phyloP scores from a whole-genome alignment of 1,284 basidiomycete genomes.

The Blastosporella zonata region DNA sequence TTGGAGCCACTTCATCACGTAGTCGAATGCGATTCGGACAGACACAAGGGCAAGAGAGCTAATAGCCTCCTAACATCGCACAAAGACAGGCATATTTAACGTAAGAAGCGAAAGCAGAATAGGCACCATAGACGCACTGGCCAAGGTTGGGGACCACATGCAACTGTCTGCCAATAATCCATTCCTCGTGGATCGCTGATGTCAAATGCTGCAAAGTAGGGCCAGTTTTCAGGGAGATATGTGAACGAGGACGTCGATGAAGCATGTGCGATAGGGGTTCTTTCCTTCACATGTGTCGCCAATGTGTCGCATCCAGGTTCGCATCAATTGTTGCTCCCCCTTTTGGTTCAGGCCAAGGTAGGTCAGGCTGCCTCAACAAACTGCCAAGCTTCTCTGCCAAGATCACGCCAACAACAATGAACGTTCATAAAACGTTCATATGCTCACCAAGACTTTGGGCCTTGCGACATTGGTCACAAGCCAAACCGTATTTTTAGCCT shows the following conservation, averaged over 20 bases:
- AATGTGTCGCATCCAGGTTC: background rate
- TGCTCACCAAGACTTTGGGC: background rate
- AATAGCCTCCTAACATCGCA: background rate
- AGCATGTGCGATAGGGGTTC: conserved; percentile 4
- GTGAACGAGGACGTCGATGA: background rate
- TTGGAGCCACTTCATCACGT: conserved; percentile 29
- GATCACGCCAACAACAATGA: background rate
- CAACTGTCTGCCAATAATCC: conserved; percentile 17
- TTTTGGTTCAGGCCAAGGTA: background rate
- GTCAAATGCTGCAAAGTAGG: conserved; percentile 9
- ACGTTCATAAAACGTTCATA: background rate
- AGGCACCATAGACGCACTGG: conserved; percentile 20
- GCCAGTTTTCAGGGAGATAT: background rate
- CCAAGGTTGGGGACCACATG: conserved; percentile 26
- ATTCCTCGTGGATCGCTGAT: conserved; percentile 13
- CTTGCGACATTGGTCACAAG: too few species aligned
- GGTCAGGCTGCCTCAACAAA: too few species aligned
- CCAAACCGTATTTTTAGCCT: too few species aligned
- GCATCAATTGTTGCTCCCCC: background rate
- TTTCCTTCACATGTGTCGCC: background rate
- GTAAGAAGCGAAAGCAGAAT: conserved; percentile 4
- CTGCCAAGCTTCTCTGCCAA: background rate
- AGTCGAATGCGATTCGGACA: conserved; percentile 16
- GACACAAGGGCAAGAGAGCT: conserved; percentile 3
- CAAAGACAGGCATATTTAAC: conserved; percentile 10